Base-by-base conservation (phyloP, 345 rosid species). In the Sonneratia caseolaris region DNA sequence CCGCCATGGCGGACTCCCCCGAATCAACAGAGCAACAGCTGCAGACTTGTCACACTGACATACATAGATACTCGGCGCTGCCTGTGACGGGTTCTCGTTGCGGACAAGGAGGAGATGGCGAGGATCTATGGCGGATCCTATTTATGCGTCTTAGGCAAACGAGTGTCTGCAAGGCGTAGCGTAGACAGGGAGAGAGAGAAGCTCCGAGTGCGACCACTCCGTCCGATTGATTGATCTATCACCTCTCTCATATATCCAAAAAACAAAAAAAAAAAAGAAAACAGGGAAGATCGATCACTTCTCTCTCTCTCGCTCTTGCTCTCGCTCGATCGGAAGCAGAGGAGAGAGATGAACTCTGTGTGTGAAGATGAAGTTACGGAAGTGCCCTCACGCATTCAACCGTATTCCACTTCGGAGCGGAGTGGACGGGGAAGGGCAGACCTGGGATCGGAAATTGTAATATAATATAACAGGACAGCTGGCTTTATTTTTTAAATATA, bases 41-140 rank as follows among this genome's bases (percentile, higher is more conserved):
- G 36, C 22, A 49, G 11, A 47, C 51, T 47, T 4, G 9, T 8
- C 13, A 47, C 51, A 47, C 51, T n/a, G 4, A 27, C 57, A 49
- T 35, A 35, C 14, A 37, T 19, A 56, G 0, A 24, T 47, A 47
- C 15, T 40, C 57, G 73, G 22, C 19, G 65, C 32, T 57, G 43
- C 37, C 12, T 37, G 51, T 5, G 14, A 5, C 45, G 10, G 45
- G 3, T 9, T 42, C 45, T 9, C 45, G 7, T 18, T 11, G 66
- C 55, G 3, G 43, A 37, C 47, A 35, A 69, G 49, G 40, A 18
- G 37, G 40, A 40, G 22, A 5, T 4, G 70, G 49, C 45, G 48
- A 65, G 70, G 75, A 70, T 72, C 57, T 42, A 36, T 72, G 74
- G 74, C 32, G 56, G 74, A 64, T 56, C 64, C 68, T 24, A 27